A percentile compares a stretch with the other conserved stretches of the same genome.
Evolutionary conservation across 2,329 filamentous ascomycete species (phyloP).

Genomic region (Nigrospora oryzae): DNA sequence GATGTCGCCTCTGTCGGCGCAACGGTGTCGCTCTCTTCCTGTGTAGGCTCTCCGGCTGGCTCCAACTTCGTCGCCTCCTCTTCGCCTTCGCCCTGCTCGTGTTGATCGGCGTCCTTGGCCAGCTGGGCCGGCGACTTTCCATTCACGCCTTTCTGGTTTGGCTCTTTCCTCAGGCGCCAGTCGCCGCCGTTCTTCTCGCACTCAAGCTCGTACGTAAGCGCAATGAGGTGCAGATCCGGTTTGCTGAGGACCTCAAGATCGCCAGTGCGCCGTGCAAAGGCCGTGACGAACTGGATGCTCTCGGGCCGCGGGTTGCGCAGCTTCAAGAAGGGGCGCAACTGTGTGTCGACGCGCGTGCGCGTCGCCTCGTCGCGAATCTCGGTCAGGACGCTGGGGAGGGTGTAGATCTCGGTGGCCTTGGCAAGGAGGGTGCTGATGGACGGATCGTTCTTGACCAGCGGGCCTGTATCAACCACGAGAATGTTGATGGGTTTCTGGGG

Average conservation of each 20-base stretch:
- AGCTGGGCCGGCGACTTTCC: slow-evolving; percentile 52
- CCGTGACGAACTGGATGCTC: slow-evolving; percentile 71
- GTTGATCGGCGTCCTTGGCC: slow-evolving; percentile 21
- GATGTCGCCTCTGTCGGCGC: background rate
- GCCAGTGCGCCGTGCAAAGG: slow-evolving; percentile 83
- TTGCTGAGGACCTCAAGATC: slow-evolving; percentile 81
- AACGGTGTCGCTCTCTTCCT: slow-evolving; percentile 2
- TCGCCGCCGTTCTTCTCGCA: slow-evolving; percentile 84
- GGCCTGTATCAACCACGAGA: slow-evolving; percentile 83
- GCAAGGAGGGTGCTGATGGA: slow-evolving; percentile 72
- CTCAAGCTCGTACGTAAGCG: slow-evolving; percentile 89
- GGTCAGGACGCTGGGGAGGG: slow-evolving; percentile 74
- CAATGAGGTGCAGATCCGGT: slow-evolving; percentile 83
- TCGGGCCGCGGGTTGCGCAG: slow-evolving; percentile 65
- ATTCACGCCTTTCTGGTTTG: slow-evolving; percentile 72
- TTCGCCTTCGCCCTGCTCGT: slow-evolving; percentile 4
- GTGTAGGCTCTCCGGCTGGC: background rate
- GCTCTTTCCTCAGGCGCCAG: slow-evolving; percentile 71
- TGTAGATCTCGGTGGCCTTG: slow-evolving; percentile 70
- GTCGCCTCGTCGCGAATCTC: slow-evolving; percentile 86
- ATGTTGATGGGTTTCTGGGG: slow-evolving; percentile 63
- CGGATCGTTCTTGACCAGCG: slow-evolving; percentile 89
- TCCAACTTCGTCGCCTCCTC: slow-evolving; percentile 1
- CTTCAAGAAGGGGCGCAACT: slow-evolving; percentile 76
- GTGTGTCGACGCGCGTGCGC: slow-evolving; percentile 71